These are phyloP conservation scores for Chaetomiaceae sp. DNA, from an alignment of 2,329 filamentous ascomycete genomes.

Conservation along the genomic window DNA sequence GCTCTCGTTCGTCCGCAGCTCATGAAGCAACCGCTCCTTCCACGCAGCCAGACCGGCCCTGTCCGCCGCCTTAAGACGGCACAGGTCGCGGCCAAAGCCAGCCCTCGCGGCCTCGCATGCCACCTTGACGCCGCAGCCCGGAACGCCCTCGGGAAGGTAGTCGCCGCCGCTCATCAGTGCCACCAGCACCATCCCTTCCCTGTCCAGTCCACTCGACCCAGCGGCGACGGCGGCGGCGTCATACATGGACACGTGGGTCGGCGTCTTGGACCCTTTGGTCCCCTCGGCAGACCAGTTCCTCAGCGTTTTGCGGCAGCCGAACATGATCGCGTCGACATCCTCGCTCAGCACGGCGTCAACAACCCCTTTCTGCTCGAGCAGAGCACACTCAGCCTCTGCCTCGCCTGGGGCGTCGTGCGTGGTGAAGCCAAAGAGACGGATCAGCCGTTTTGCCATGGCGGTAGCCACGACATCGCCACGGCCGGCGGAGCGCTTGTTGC, in stretches of 20 bases:
- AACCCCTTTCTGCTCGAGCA: conserved; percentile 72
- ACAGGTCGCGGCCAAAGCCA: conserved; percentile 75
- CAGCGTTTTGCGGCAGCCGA: conserved; percentile 73
- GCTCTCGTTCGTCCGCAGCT: conserved; percentile 77
- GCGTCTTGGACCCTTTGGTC: conserved; percentile 52
- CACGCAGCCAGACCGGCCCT: conserved; percentile 56
- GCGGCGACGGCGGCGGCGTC: conserved; percentile 50
- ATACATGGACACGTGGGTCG: conserved; percentile 84
- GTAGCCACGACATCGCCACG: conserved; percentile 61
- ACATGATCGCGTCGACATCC: conserved; percentile 97
- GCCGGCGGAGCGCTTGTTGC: conserved; percentile 67
- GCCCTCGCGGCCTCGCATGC: conserved; percentile 86
- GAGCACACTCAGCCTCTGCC: conserved; percentile 90
- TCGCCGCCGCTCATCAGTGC: conserved; percentile 94
- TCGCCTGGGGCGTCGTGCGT: conserved; percentile 87
- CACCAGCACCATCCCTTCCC: conserved; percentile 87
- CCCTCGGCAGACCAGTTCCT: conserved; percentile 77
- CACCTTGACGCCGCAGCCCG: conserved; percentile 78
- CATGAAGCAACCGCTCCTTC: conserved; percentile 65
- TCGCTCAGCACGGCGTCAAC: conserved; percentile 94
- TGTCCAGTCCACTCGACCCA: conserved; percentile 58
- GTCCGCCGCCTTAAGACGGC: conserved; percentile 56
- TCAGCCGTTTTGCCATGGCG: conserved; percentile 73
- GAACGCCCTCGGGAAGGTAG: conserved; percentile 82
- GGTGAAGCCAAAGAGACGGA: conserved; percentile 78